These are phyloP conservation scores for Erigeron canadensis DNA, from an alignment of 129 eudicot genomes.

Conservation along the genomic window DNA sequence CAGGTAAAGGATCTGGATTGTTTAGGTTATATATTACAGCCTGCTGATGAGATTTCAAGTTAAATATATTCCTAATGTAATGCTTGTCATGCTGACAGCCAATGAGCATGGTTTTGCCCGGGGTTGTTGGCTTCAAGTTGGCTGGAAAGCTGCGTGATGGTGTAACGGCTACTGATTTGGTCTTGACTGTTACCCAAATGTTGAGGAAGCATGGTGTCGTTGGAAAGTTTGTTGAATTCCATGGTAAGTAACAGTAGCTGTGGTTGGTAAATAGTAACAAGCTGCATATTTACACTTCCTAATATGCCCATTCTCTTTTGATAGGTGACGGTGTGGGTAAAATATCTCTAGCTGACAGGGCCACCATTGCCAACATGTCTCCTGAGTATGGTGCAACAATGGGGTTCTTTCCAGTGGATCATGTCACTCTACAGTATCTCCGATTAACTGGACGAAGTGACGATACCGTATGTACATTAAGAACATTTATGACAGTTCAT, in stretches of 20 bases:
- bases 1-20: constrained; percentile 50
- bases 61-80: constrained; percentile 1
- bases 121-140: constrained; percentile 65
- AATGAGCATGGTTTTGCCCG: constrained; percentile 72
- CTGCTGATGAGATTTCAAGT: background rate
- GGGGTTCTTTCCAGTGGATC: constrained; percentile 99
- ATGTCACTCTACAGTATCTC: constrained; percentile 83
- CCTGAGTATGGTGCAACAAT: constrained; percentile 99
- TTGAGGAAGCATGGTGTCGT: constrained; percentile 97
- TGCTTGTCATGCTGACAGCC: constrained; percentile 30
- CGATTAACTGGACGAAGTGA: constrained; percentile 93
- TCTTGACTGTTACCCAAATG: constrained; percentile 92
- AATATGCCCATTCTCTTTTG: background rate
- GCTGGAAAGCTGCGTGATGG: constrained; percentile 61
- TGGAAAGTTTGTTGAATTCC: constrained; percentile 92
- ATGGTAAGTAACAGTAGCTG: constrained; percentile 51
- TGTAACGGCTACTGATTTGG: constrained; percentile 98
- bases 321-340: constrained; percentile 83
- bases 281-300: background rate
- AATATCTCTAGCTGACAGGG: constrained; percentile 92
- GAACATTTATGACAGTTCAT: background rate
- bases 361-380: constrained; percentile 97
- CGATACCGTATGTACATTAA: constrained; percentile 62
- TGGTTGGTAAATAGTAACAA: background rate
- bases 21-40: background rate